Base-by-base conservation (phyloP, 106 monocot species). In the Dioscorea alata region DNA sequence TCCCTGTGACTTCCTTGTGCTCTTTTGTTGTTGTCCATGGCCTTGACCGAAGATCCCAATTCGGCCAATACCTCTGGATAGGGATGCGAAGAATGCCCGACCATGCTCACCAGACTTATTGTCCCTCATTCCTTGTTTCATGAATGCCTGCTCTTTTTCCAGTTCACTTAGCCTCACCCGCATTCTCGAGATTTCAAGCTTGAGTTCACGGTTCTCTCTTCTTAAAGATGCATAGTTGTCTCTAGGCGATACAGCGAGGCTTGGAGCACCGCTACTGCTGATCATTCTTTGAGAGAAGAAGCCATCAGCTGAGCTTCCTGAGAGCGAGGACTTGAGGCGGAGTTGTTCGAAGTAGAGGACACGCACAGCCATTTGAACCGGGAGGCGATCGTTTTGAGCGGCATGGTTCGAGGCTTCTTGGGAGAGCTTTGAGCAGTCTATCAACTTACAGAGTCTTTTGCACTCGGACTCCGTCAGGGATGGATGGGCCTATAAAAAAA, bases 311-410 rank as follows among this genome's bases (percentile, higher is more conserved):
- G 74, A 73, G 70, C 61, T 68, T 4, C 68, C 57, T 0, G 86
- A 79, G 67, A 96, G 58, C 0, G 91, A 64, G 2, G 88, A 83
- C 61, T 91, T 88, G 56, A 96, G 82, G 71, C 86, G 91, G 20
- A 96, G 75, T 71, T 96, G 91, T 68, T 90, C 90, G 17, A 86
- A 84, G 91, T 95, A 91, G 62, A 95, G 85, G 49, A 91, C 80
- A 0, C 88, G 86, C 61, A 96, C 74, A 8, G 69, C 74, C 80
- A 89, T 89, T 60, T 91, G 91, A 69, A 89, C 82, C 0, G 96
- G 91, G 57, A 96, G 86, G 48, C 91, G 86, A 33, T 96, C 88
- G 23, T 96, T 96, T 76, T 96, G 91, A 17, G 96, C 91, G 5
- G 91, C 96, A 53, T 96, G 91, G 79, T 81, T 84, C 12, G 91